These are phyloP conservation scores for Clohesyomyces aquaticus DNA, from an alignment of 495 filamentous ascomycete species.

Conservation along the genomic window DNA sequence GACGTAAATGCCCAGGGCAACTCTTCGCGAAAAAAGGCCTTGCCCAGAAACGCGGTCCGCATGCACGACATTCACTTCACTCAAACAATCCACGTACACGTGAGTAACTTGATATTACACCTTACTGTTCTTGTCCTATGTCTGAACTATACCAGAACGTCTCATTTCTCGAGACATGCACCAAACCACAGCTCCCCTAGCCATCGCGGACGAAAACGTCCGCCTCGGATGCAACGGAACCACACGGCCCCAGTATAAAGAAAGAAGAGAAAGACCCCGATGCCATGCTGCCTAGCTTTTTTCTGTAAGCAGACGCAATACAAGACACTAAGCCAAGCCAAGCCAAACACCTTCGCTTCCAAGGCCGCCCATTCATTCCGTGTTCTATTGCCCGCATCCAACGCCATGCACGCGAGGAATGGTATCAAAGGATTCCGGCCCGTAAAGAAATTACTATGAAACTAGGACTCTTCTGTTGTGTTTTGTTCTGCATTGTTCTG, in stretches of 20 bases:
- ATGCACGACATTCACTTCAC: not conserved
- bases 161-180: too few relatives aligned
- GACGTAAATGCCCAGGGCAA: constrained; percentile 23
- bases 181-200: not conserved
- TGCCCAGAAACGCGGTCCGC: too few relatives aligned
- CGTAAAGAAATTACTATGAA: not conserved
- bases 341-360: not conserved
- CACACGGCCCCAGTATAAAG: not conserved
- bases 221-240: constrained; percentile 2
- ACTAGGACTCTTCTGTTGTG: too few relatives aligned
- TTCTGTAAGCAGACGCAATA: not conserved
- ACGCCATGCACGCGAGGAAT: constrained; percentile 3
- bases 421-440: constrained; percentile 10
- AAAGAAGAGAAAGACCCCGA: not conserved
- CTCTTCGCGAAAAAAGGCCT: not conserved
- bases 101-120: constrained; percentile 6
- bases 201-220: not conserved
- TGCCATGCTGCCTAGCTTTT: not conserved
- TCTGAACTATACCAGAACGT: too few relatives aligned
- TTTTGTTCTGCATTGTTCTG: not conserved
- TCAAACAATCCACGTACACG: not conserved
- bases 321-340: not conserved
- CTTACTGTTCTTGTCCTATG: not conserved
- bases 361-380: not conserved
- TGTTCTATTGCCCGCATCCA: not conserved